These are phyloP conservation scores for Lodderomyces elongisporus DNA, from an alignment of 1,139 yeast genomes.

Conservation along the genomic window DNA sequence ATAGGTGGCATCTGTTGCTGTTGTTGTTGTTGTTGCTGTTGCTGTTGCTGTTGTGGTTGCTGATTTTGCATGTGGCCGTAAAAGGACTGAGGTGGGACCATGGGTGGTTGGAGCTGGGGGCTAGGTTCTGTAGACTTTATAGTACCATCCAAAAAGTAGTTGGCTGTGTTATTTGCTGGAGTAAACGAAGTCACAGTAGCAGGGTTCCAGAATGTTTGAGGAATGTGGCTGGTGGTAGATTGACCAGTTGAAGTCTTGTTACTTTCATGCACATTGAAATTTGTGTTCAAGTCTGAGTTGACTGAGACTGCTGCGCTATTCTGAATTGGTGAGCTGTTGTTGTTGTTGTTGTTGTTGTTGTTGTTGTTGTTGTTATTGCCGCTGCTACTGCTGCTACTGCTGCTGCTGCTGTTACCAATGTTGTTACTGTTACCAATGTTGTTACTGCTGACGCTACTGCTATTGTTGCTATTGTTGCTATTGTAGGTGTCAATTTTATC, in stretches of 20 bases:
- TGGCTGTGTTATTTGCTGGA: slow-evolving; percentile 25
- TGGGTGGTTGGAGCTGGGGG: slow-evolving; percentile 10
- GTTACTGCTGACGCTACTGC: too few relatives aligned
- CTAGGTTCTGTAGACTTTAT: slow-evolving; percentile 8
- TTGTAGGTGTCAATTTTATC: slow-evolving; percentile 57
- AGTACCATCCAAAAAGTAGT: slow-evolving; percentile 24
- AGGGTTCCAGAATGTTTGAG: slow-evolving; percentile 59
- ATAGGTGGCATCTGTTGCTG: slow-evolving; percentile 6
- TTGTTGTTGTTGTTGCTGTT: slow-evolving; percentile 10
- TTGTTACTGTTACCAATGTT: too few relatives aligned
- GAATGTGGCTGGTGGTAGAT: slow-evolving; percentile 16
- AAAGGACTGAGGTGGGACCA: slow-evolving; percentile 5
- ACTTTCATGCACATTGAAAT: slow-evolving; percentile 6
- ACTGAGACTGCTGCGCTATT: slow-evolving; percentile 36
- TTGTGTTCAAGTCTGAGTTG: slow-evolving; percentile 23
- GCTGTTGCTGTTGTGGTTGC: slow-evolving; percentile 12
- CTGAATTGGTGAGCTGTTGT: slow-evolving; percentile 48
- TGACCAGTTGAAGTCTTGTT: neutral
- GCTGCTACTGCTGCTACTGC: too few relatives aligned
- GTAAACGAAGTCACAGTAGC: slow-evolving; percentile 58
- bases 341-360: too few relatives aligned
- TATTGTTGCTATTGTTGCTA: too few relatives aligned
- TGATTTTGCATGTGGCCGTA: slow-evolving; percentile 2
- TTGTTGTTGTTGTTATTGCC: too few relatives aligned
- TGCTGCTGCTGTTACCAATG: too few relatives aligned